These are phyloP conservation scores for Pilobolus umbonatus DNA, from an alignment of 192 early-diverging fungal genomes.

Conservation along the genomic window DNA sequence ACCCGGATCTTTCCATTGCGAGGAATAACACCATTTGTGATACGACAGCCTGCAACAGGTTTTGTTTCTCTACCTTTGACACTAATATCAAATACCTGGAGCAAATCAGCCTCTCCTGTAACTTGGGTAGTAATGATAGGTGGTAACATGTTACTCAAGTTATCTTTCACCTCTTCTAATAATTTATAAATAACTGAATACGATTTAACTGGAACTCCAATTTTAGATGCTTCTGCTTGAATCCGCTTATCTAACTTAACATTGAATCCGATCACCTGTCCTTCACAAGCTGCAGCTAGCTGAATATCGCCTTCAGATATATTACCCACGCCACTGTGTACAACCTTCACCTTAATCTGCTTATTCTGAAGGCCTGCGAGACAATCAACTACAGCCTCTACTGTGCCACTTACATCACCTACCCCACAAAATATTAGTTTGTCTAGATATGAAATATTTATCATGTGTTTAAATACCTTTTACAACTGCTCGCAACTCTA, in stretches of 20 bases:
- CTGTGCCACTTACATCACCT: conserved; percentile 90
- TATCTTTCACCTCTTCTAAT: conserved; percentile 83
- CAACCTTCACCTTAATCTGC: conserved; percentile 69
- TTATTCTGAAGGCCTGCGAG: conserved; percentile 73
- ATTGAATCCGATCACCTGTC: conserved; percentile 84
- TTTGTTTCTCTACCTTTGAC: conserved; percentile 67
- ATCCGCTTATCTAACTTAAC: conserved; percentile 78
- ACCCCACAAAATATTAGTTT: conserved; percentile 1
- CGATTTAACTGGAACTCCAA: conserved; percentile 60
- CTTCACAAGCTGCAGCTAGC: conserved; percentile 55
- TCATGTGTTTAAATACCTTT: conserved; percentile 45
- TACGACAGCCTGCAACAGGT: conserved; percentile 79
- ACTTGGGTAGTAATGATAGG: conserved; percentile 73
- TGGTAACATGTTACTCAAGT: conserved; percentile 70
- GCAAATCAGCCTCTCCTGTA: conserved; percentile 83
- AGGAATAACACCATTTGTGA: conserved; percentile 68
- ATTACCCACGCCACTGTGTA: conserved; percentile 79
- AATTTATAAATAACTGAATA: conserved; percentile 91
- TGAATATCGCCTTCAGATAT: conserved; percentile 84
- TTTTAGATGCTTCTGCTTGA: conserved; percentile 49
- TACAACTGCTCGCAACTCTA: conserved; percentile 57
- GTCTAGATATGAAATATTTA: neutral
- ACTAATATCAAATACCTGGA: conserved; percentile 81
- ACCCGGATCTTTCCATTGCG: conserved; percentile 59
- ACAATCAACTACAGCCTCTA: conserved; percentile 80